phyloP scores from a whole-genome alignment of 768 basidiomycete genomes.

The Phaeotremella fagi region DNA sequence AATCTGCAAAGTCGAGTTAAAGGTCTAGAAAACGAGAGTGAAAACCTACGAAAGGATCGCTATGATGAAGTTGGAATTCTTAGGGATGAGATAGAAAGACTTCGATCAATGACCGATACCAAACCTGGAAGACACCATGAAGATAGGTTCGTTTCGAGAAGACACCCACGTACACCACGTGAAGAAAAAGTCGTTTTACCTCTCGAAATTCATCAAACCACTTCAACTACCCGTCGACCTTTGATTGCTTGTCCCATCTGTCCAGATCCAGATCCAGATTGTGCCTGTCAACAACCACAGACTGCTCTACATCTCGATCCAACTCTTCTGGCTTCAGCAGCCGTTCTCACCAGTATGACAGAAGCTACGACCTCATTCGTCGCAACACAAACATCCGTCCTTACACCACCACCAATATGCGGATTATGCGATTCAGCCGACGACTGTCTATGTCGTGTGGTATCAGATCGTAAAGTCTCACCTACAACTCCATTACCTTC shows the following conservation, averaged over 20 bases:
- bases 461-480: slow-evolving; percentile 18
- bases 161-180: neutral
- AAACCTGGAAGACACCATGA: neutral
- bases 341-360: slow-evolving; percentile 2
- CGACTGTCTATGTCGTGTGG: slow-evolving; percentile 35
- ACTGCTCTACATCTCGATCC: slow-evolving; percentile 2
- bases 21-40: slow-evolving; percentile 3
- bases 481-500: slow-evolving; percentile 10
- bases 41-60: neutral
- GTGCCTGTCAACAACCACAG: slow-evolving; percentile 34
- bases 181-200: slow-evolving; percentile 2
- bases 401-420: slow-evolving; percentile 8
- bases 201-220: neutral
- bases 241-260: slow-evolving; percentile 37
- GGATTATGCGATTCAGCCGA: slow-evolving; percentile 34
- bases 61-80: slow-evolving; percentile 1
- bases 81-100: slow-evolving; percentile 1
- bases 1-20: neutral
- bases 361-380: neutral
- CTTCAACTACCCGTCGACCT: slow-evolving; percentile 1
- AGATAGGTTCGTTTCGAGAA: neutral
- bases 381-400: neutral
- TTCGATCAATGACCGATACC: neutral
- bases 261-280: slow-evolving; percentile 43
- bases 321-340: neutral